phyloP scores from a whole-genome alignment of 257 asterid genomes.

The Parsonsia alboflavescens region DNA sequence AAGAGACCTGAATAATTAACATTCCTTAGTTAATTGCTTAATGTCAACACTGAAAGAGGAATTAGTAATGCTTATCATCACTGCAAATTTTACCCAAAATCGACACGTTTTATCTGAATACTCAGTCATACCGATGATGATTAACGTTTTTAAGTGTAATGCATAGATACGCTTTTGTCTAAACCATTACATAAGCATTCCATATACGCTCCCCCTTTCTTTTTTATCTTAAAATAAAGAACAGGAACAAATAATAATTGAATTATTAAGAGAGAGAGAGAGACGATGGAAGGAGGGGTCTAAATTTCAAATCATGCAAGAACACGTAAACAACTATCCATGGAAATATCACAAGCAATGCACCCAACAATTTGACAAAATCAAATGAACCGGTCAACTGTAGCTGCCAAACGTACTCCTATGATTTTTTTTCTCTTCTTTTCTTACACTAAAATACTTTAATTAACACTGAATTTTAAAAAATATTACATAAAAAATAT shows the following conservation, averaged over 20 bases:
- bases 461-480: too few relatives aligned
- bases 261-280: background rate
- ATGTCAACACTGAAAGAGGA: background rate
- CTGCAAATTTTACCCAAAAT: background rate
- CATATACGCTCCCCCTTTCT: too few relatives aligned
- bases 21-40: background rate
- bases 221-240: too few relatives aligned
- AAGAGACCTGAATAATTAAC: background rate
- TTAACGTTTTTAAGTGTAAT: background rate
- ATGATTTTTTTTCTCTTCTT: background rate
- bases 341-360: slow-evolving; percentile 5
- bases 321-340: slow-evolving; percentile 4
- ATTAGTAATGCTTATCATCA: background rate
- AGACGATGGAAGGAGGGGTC: background rate
- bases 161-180: too few relatives aligned
- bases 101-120: background rate
- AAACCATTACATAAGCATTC: too few relatives aligned
- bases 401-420: slow-evolving; percentile 1
- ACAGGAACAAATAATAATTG: background rate
- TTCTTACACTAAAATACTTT: too few relatives aligned
- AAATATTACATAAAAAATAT: too few relatives aligned
- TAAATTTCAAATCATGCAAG: background rate
- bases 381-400: slow-evolving; percentile 1
- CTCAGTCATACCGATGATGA: background rate
- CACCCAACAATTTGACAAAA: slow-evolving; percentile 18